phyloP scores from a whole-genome alignment of 2,329 filamentous ascomycete species.

The Rhynchosporium agropyri region DNA sequence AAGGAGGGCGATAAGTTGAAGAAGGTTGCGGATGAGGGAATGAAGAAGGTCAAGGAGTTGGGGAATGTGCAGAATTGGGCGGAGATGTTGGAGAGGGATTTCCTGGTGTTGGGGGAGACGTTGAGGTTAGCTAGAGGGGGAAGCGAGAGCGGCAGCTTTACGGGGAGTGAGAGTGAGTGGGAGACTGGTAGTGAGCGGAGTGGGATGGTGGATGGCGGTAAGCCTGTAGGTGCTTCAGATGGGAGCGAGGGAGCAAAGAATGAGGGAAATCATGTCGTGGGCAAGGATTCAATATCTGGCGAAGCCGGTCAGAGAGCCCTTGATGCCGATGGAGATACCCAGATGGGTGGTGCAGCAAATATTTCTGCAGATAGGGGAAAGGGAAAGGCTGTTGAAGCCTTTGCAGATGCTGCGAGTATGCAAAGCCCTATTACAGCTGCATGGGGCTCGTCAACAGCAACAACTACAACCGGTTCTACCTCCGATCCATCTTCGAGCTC shows the following conservation, averaged over 20 bases:
- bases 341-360: conserved; percentile 19
- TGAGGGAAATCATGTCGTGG: not conserved
- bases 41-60: conserved; percentile 71
- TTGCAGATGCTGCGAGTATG: not conserved
- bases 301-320: conserved; percentile 2
- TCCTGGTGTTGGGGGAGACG: conserved; percentile 66
- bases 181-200: conserved; percentile 19
- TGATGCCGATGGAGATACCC: conserved; percentile 28
- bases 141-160: conserved; percentile 40
- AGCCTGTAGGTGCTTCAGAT: not conserved
- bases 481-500: conserved; percentile 35
- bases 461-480: conserved; percentile 27
- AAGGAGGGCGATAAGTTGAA: conserved; percentile 67
- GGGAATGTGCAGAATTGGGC: conserved; percentile 87
- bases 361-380: conserved; percentile 21
- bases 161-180: conserved; percentile 20
- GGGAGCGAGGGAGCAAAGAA: conserved; percentile 18
- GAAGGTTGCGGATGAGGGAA: conserved; percentile 63
- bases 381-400: conserved; percentile 23
- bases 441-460: conserved; percentile 31
- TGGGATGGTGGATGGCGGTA: conserved; percentile 16
- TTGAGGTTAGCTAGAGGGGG: conserved; percentile 54
- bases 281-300: not conserved
- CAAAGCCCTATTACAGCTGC: not conserved
- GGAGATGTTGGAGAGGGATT: conserved; percentile 74